Conservation (phyloP, 2,329 filamentous ascomycete genomes). For the Achaetomium macrosporum region DNA sequence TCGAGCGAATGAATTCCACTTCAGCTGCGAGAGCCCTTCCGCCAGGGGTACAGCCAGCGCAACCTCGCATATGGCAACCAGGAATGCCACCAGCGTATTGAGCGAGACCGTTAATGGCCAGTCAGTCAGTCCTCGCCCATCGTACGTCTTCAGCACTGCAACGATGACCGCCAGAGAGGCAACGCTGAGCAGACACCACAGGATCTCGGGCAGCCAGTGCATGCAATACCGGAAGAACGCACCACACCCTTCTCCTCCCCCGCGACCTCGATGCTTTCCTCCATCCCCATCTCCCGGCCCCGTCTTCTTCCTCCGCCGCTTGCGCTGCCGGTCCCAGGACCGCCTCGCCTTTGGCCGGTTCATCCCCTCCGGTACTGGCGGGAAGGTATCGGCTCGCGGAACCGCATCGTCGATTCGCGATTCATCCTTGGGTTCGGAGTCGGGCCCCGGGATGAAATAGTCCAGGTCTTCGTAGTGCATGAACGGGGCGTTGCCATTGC, state of each 20-base stretch:
- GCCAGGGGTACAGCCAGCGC: conserved; percentile 24
- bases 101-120: conserved; percentile 26
- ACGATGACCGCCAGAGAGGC: conserved; percentile 18
- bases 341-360: conserved; percentile 8
- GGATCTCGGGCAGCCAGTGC: conserved; percentile 22
- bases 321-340: conserved; percentile 21
- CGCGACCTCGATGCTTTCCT: background rate
- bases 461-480: conserved; percentile 25
- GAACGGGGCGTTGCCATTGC: conserved; percentile 11
- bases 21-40: conserved; percentile 29
- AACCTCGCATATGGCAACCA: conserved; percentile 25
- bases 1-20: conserved; percentile 30
- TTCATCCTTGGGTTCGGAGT: conserved; percentile 16
- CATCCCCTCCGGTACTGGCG: conserved; percentile 7
- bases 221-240: background rate
- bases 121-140: conserved; percentile 20
- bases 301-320: conserved; percentile 8
- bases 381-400: conserved; percentile 15
- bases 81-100: conserved; percentile 28
- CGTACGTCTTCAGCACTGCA: conserved; percentile 17
- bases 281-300: background rate
- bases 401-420: conserved; percentile 7
- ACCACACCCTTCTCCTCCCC: background rate
- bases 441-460: conserved; percentile 13
- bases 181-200: conserved; percentile 21